Conservation (phyloP, 2,329 filamentous ascomycete genomes). For the Colletotrichum falcatum region DNA sequence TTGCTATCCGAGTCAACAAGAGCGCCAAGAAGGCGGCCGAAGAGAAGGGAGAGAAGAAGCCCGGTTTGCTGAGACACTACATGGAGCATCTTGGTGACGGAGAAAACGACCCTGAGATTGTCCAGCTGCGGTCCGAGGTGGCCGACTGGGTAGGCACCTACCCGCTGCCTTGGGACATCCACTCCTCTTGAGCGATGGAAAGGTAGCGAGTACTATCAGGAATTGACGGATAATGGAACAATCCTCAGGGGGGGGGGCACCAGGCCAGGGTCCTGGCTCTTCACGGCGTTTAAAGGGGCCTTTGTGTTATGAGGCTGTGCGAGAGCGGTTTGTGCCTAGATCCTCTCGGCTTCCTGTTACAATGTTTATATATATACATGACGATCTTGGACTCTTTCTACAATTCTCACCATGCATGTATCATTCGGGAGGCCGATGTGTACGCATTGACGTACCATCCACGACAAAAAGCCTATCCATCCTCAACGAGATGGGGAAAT, state of each 20-base stretch:
- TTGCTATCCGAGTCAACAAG: constrained; percentile 81
- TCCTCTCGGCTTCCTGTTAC: constrained; percentile 1
- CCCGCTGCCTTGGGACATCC: constrained; percentile 72
- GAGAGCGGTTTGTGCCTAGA: constrained; percentile 2
- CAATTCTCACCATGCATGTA: background rate
- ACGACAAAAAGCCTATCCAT: background rate
- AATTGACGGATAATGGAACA: constrained; percentile 9
- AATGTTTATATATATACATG: constrained; percentile 1
- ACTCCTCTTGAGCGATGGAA: constrained; percentile 43
- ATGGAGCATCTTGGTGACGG: constrained; percentile 76
- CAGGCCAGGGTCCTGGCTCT: background rate
- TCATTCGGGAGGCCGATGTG: background rate
- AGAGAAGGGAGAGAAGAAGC: constrained; percentile 74
- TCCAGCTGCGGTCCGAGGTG: constrained; percentile 80
- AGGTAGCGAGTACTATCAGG: background rate
- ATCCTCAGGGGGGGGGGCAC: background rate
- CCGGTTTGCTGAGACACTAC: constrained; percentile 75
- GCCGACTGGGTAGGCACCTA: constrained; percentile 83
- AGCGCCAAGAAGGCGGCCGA: constrained; percentile 76
- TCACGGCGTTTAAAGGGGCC: constrained; percentile 30
- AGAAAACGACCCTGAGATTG: constrained; percentile 75
- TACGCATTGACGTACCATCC: background rate
- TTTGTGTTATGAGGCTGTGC: constrained; percentile 12
- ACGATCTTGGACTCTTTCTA: background rate
- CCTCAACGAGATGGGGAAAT: constrained; percentile 20